Conservation (phyloP, 306 rosid genomes). For the Trifolium dubium region DNA sequence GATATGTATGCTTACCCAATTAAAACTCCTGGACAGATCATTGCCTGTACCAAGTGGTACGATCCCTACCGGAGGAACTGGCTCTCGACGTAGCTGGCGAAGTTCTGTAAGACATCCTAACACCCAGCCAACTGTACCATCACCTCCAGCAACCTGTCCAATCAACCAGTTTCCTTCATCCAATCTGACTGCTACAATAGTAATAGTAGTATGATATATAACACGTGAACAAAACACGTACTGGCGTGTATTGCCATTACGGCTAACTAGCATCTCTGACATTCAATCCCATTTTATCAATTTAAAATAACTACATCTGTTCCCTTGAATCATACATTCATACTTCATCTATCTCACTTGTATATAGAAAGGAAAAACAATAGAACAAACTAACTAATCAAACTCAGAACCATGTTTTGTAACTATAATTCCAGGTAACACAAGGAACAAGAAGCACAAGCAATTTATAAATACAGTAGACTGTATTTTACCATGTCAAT, state of each 20-base stretch:
- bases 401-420: slow-evolving; percentile 22
- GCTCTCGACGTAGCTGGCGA: slow-evolving; percentile 52
- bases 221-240: slow-evolving; percentile 12
- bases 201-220: slow-evolving; percentile 7
- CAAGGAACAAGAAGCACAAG: slow-evolving; percentile 8
- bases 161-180: slow-evolving; percentile 46
- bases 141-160: slow-evolving; percentile 98
- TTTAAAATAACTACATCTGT: slow-evolving; percentile 13
- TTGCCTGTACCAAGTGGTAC: slow-evolving; percentile 98
- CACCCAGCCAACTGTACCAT: slow-evolving; percentile 99
- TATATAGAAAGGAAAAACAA: not conserved
- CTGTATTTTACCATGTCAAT: slow-evolving; percentile 1
- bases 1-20: slow-evolving; percentile 71
- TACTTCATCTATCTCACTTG: slow-evolving; percentile 11
- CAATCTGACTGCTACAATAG: slow-evolving; percentile 31
- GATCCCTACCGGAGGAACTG: slow-evolving; percentile 90
- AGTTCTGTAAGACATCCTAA: slow-evolving; percentile 86
- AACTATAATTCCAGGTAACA: not conserved
- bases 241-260: not conserved
- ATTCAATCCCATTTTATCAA: slow-evolving; percentile 19
- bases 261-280: slow-evolving; percentile 14
- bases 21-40: slow-evolving; percentile 92
- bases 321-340: slow-evolving; percentile 28
- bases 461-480: slow-evolving; percentile 6
- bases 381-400: not conserved